Base-by-base conservation (phyloP, 768 basidiomycete genomes). In the Suillus subaureus region DNA sequence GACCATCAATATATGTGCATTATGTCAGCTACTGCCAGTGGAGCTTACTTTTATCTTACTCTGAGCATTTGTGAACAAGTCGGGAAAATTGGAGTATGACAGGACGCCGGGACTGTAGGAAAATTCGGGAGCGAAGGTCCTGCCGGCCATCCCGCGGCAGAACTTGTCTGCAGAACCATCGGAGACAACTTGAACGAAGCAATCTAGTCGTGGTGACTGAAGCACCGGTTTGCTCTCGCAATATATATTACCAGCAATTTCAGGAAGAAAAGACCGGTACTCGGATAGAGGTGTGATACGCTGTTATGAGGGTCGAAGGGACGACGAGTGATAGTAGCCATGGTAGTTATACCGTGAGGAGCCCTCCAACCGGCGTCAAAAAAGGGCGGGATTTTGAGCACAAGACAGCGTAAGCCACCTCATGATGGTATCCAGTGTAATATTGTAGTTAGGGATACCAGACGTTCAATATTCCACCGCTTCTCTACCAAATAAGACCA, bases 401-500 rank as follows among this genome's bases (percentile, higher is more conserved):
- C 18, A 15, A 28, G 15, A 51, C 26, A 51, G 18, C 9, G 3
- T 11, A 18, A 54, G 31, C 28, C 18, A 54, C 18, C 31, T 55
- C 8, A 43, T 72, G 78, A 43, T 70, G 65, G 68, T 79, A 82
- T 28, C 80, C 79, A n/a, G 33, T 64, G 35, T 74, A 9, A 68
- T 69, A 26, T 70, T 70, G 63, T 71, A 73, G 66, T 82, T 81
- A 26, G 5, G 64, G 15, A 67, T 66, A 43, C 42, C 0, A 21
- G 63, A 70, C 72, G n/a, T 72, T 64, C 18, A 23, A 71, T 64
- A n/a, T n/a, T 21, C 85, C 85, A 4, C 86, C 87, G 0, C 75
- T 72, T 33, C 80, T 78, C 45, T 72, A 74, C 62, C 63, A 88
- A 76, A 21, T 71, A 72, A 6, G 81, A 69, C 84, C 85, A 87